phyloP scores from a whole-genome alignment of 2,329 filamentous ascomycete genomes.

The Xylariales sp. region DNA sequence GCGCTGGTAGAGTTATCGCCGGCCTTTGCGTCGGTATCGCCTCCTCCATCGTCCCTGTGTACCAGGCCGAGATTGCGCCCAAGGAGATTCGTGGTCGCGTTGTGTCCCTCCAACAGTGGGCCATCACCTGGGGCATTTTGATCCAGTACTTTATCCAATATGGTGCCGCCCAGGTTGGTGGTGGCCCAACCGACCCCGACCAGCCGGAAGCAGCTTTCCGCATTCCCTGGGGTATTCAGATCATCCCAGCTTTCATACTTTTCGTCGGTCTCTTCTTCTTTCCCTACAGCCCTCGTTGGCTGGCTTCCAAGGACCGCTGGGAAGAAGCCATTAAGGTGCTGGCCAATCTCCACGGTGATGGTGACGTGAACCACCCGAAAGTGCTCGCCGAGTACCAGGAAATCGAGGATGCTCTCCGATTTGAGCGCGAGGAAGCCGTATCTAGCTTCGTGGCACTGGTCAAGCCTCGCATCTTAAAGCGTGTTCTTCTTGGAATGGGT shows the following conservation, averaged over 20 bases:
- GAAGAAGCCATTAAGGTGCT: slow-evolving; percentile 59
- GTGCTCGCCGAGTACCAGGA: slow-evolving; percentile 62
- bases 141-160: slow-evolving; percentile 67
- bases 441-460: slow-evolving; percentile 46
- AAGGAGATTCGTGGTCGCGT: slow-evolving; percentile 55
- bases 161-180: slow-evolving; percentile 51
- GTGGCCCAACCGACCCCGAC: slow-evolving; percentile 42
- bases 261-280: slow-evolving; percentile 56
- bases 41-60: slow-evolving; percentile 66
- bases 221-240: slow-evolving; percentile 59
- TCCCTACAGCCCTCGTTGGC: slow-evolving; percentile 64
- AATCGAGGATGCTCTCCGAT: slow-evolving; percentile 49
- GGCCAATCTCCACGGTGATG: slow-evolving; percentile 53
- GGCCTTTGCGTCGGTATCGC: slow-evolving; percentile 72
- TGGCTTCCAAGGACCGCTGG: slow-evolving; percentile 63
- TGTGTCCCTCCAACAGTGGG: slow-evolving; percentile 64
- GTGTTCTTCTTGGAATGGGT: slow-evolving; percentile 52
- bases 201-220: slow-evolving; percentile 52
- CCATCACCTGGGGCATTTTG: slow-evolving; percentile 66
- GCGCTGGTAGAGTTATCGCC: slow-evolving; percentile 66
- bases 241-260: slow-evolving; percentile 48
- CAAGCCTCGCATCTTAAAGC: slow-evolving; percentile 48
- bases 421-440: slow-evolving; percentile 47
- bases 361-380: slow-evolving; percentile 50
- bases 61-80: slow-evolving; percentile 62